Base-by-base conservation (phyloP, 306 rosid species). In the Cucurbita argyrosperma region DNA sequence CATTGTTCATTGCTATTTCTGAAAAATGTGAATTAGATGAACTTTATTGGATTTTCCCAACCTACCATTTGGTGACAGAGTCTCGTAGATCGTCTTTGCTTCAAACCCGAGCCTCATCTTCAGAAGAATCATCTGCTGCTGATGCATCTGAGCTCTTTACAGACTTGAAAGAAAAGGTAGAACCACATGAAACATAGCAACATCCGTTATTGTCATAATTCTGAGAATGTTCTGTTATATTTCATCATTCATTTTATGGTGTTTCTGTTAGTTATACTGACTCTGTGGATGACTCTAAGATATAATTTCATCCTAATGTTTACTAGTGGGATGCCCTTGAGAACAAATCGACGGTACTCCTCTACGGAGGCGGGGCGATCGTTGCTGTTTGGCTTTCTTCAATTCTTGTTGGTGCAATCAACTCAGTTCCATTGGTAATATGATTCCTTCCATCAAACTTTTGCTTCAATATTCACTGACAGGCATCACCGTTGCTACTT, bases 241-340 rank as follows among this genome's bases (percentile, higher is more conserved):
- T 64, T 62, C 56, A 75, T 75, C 45, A 74, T 26, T 35, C 38
- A 21, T 67, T 45, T 45, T 23, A 46, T 67, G 72, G 12, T 16
- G 45, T 68, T 76, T 66, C 63, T 53, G 68, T 49, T 84, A 68
- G 37, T 26, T 46, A 60, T n/a, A 45, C 35, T 47, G 53, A 21
- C 42, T 49, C 23, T 72, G 75, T 30, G 35, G 52, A 55, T 55
- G 64, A 56, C 18, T 26, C 54, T 74, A 74, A 74, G 74, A 30
- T 47, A 26, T 70, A 37, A 69, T 55, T 18, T 56, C 23, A 30
- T 42, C 52, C 23, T n/a, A 37, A 19, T 68, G 18, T 30, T 80
- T 42, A 46, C 78, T 83, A 95, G 99, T 95, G 99, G 99, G 97
- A 95, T 74, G 96, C 86, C 74, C 80, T 95, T 84, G 97, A 95